Evolutionary conservation across 1,284 basidiomycete species (phyloP), one percentile per base, ranked within the genome.

Genomic region (Fomitopsis schrenkii): DNA sequence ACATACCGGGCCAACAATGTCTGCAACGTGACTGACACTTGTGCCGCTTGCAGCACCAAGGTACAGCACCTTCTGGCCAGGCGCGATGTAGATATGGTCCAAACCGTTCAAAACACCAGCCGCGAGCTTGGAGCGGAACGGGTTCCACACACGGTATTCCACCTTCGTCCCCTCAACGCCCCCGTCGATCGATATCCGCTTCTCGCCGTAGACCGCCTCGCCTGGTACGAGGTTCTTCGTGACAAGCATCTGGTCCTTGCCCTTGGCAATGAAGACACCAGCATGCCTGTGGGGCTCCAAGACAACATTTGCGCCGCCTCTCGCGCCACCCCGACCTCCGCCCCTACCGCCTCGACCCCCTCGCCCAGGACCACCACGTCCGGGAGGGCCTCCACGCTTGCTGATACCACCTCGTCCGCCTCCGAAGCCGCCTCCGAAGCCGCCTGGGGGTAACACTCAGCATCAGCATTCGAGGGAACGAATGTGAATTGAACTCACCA

Each of bases 61-160:
- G 79, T 99, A 99, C 61, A 99, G 81, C 48, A 99, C 97, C 82
- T 98, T 98, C 72, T 90, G 90, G 68, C 97, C 97, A 45, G 97
- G 97, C 63, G 83, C 86, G 72, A 99, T 97, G 79, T 87, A 95
- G 68, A 99, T 95, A 69, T 95, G 79, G 74, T 98, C 97, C 74
- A 99, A 81, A 75, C 97, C 97, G 71, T 95, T 95, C 62, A 99
- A 83, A 59, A 99, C 93, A 79, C 97, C 97, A 45, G 97, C 97
- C 40, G 97, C 97, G 69, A 99, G 79, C 84, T 99, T 99, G 74
- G 87, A 91, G 68, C 97, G 86, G 89, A 99, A 99, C 61, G 97
- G 97, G 81, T 99, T 99, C 97, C 97, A 99, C 40, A 99, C 97
- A 64, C 97, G 86, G 80, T 98, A 99, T 78, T 99, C 97, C 69